Evolutionary conservation across 1,139 yeast species (phyloP).

Genomic region (Insectozyma bohioensis): DNA sequence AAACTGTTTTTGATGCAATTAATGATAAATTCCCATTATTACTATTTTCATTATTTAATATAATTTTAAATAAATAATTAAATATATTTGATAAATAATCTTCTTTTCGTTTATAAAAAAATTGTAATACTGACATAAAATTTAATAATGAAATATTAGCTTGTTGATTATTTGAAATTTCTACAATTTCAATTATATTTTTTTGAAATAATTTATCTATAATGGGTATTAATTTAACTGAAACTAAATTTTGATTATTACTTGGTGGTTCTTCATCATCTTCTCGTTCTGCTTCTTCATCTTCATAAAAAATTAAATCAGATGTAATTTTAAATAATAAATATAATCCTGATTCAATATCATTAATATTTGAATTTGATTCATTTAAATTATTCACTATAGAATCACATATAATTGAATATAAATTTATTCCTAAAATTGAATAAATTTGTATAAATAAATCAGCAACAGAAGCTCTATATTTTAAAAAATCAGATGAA

Average conservation of each 20-base stretch:
- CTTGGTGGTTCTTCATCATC: constrained; percentile 20
- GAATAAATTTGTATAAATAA: constrained; percentile 70
- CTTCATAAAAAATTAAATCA: constrained; percentile 49
- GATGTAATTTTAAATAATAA: constrained; percentile 55
- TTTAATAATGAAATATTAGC: constrained; percentile 15
- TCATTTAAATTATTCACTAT: constrained; percentile 24
- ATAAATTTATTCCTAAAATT: constrained; percentile 56
- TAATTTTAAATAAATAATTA: constrained; percentile 41
- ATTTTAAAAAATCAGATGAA: constrained; percentile 55
- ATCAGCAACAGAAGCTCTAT: constrained; percentile 73
- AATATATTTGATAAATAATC: constrained; percentile 48
- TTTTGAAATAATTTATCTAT: constrained; percentile 26
- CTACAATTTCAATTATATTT: constrained; percentile 24
- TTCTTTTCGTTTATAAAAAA: constrained; percentile 44
- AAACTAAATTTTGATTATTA: background rate
- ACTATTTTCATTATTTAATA: constrained; percentile 20
- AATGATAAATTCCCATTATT: constrained; percentile 23
- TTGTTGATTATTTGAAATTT: constrained; percentile 13
- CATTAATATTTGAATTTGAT: constrained; percentile 17
- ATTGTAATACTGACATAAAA: constrained; percentile 50
- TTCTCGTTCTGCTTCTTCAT: constrained; percentile 34
- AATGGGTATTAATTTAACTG: constrained; percentile 22
- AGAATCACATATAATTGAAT: constrained; percentile 48
- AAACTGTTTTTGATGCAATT: constrained; percentile 58
- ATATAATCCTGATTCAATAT: constrained; percentile 70